Evolutionary conservation across 1,284 basidiomycete genomes (phyloP), one percentile per base, ranked within the genome.

Genomic region (Bjerkandera adusta): DNA sequence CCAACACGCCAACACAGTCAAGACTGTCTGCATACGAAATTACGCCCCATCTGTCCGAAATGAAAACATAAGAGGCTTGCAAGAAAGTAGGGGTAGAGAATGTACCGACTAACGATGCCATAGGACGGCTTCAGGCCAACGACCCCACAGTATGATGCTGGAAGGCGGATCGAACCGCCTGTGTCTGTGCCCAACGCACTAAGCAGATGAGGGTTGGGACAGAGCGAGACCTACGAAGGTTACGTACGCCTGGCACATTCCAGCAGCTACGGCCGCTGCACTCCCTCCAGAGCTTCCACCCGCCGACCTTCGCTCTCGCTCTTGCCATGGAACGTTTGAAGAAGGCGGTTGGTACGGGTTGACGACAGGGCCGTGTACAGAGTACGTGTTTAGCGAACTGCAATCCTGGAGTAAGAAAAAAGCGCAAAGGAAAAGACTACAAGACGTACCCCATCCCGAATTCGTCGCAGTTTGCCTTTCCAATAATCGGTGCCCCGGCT

Each of bases 391-490:
- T 51, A 87, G 64, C 3, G 90, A 93, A 5, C 89, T 92, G 52
- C 0, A 20, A 3, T 2, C 1, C 6, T 26, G 10, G 6, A 21
- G 46, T 24, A 24, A 53, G 12, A 21, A 56, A 58, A 16, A 61
- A 37, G 47, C 61, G 52, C 1, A 39, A 51, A 36, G 13, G 20
- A 39, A 35, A 26, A 46, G 21, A n/a, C 39, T 20, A 22, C 27
- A 39, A 36, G 6, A 64, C 73, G 15, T 52, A 93, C 86, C 96
- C 96, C 96, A 99, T 99, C 0, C 95, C 95, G 67, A 99, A 99
- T 65, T 98, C 96, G 63, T 99, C 96, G 67, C 93, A 94, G 62
- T 97, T 97, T 0, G 94, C 88, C 68, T 96, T 96, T 2, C 92
- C 94, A 0, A 86, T 61, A 11, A 98, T 78, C 7, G 76, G 64